Conservation (phyloP, 2,329 filamentous ascomycete genomes). For the Epichloe sylvatica region DNA sequence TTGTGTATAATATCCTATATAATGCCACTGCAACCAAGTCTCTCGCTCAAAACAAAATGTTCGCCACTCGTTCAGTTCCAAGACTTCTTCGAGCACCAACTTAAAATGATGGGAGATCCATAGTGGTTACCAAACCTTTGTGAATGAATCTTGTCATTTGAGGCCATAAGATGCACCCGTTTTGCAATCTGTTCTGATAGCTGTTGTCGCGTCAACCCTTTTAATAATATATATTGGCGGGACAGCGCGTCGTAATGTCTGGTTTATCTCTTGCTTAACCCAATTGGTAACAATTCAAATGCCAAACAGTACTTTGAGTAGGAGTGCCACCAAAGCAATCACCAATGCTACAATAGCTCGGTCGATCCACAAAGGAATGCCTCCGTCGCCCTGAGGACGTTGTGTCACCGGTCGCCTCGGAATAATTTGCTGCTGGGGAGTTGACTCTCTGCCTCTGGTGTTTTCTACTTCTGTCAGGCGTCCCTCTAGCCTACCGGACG, state of each 20-base stretch:
- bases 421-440: not conserved
- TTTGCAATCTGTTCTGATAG: no score
- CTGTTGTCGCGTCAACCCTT: no score
- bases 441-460: not conserved
- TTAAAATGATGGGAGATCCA: no score
- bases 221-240: no score
- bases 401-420: constrained; percentile 8
- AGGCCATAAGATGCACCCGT: no score
- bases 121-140: no score
- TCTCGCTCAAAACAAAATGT: not conserved
- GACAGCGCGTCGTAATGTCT: no score
- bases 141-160: no score
- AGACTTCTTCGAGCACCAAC: no score
- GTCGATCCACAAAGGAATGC: constrained; percentile 63
- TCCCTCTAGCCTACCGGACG: not conserved
- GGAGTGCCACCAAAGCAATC: constrained; percentile 54
- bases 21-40: not conserved
- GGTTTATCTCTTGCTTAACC: no score
- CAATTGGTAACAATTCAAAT: not conserved
- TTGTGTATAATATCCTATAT: not conserved
- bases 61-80: no score
- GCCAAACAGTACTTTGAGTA: constrained; percentile 40
- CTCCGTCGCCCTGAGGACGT: constrained; percentile 21
- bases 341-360: constrained; percentile 62
- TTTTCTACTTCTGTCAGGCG: not conserved